These are phyloP conservation scores for Mycosphaerella arachidis DNA, from an alignment of 2,329 filamentous ascomycete genomes.

Conservation along the genomic window DNA sequence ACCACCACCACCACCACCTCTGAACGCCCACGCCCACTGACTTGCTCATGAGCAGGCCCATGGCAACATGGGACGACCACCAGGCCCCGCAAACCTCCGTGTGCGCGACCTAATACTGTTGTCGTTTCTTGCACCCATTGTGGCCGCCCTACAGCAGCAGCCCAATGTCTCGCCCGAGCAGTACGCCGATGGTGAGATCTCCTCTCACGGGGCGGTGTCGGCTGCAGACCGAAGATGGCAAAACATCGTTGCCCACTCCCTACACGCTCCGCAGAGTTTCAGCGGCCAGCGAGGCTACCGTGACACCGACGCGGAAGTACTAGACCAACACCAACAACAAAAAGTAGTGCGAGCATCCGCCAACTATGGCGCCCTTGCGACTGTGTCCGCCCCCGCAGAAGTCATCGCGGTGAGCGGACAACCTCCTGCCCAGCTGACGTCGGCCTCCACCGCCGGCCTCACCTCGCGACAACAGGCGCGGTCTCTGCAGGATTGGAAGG, in stretches of 20 bases:
- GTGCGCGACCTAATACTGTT: conserved; percentile 29
- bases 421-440: conserved; percentile 64
- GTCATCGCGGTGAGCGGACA: conserved; percentile 70
- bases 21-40: neutral
- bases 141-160: conserved; percentile 39
- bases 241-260: conserved; percentile 21
- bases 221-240: conserved; percentile 14
- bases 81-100: conserved; percentile 25
- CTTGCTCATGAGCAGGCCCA: conserved; percentile 12
- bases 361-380: conserved; percentile 80
- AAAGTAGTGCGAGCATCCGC: conserved; percentile 25
- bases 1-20: neutral
- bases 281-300: conserved; percentile 26
- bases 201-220: conserved; percentile 20
- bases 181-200: conserved; percentile 13
- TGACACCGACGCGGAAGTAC: conserved; percentile 21
- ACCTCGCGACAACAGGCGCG: conserved; percentile 88
- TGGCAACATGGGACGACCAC: conserved; percentile 32
- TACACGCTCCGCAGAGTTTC: conserved; percentile 21
- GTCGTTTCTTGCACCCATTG: conserved; percentile 28
- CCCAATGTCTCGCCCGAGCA: conserved; percentile 15
- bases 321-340: conserved; percentile 18
- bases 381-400: conserved; percentile 82
- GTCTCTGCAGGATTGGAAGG: conserved; percentile 98
- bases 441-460: conserved; percentile 50